These are phyloP conservation scores for Trichophyton verrucosum DNA, from an alignment of 2,329 filamentous ascomycete species.

Conservation along the genomic window DNA sequence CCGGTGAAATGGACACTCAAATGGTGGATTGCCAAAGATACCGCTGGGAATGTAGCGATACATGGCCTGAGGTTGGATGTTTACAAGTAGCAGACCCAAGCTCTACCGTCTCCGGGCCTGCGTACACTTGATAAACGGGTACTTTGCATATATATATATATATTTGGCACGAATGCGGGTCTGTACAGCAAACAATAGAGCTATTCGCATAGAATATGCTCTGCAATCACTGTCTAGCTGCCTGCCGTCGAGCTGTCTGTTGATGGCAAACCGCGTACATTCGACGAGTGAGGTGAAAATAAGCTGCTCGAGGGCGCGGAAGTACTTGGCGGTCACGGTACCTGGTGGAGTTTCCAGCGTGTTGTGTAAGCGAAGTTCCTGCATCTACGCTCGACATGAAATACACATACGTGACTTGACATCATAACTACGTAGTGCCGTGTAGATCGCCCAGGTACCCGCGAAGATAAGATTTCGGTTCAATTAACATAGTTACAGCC, in stretches of 20 bases:
- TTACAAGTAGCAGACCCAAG: not conserved
- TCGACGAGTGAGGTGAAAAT: not conserved
- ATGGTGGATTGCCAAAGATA: not conserved
- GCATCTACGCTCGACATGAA: not conserved
- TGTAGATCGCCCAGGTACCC: not conserved
- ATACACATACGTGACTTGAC: not conserved
- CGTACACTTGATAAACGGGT: not conserved
- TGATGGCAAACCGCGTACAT: not conserved
- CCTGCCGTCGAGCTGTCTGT: not conserved
- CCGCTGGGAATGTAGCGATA: not conserved
- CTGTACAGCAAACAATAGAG: too few species aligned
- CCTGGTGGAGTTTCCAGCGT: not conserved
- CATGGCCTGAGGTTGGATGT: not conserved
- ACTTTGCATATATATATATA: not conserved
- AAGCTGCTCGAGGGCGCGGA: not conserved
- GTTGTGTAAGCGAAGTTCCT: slow-evolving; percentile 1
- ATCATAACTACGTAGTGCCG: not conserved
- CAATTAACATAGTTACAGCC: not conserved
- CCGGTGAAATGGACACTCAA: not conserved
- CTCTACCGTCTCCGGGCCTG: not conserved
- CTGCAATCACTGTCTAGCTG: not conserved
- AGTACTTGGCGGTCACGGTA: slow-evolving; percentile 7
- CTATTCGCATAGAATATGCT: too few species aligned
- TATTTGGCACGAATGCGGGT: too few species aligned
- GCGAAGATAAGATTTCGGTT: not conserved